Percentiles rank a stretch among this genome's conserved stretches.
These are phyloP conservation scores for sweet orange (Citrus sinensis) DNA, from an alignment of 345 rosid species.

Conservation along the genomic window DNA sequence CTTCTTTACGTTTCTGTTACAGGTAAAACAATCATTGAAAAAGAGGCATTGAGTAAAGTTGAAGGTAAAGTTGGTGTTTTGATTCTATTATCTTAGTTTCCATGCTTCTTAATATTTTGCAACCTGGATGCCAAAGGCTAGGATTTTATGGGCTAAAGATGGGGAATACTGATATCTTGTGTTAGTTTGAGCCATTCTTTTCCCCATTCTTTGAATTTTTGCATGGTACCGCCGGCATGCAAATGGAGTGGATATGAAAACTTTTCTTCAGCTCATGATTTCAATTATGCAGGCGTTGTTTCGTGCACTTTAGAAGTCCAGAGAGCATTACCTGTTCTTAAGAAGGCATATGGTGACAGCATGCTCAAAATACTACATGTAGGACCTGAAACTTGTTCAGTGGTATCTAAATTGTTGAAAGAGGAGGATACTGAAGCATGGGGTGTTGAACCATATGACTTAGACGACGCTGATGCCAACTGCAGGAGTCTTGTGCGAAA, in stretches of 20 bases:
- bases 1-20: slow-evolving; percentile 15
- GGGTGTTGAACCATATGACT: slow-evolving; percentile 75
- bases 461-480: slow-evolving; percentile 52
- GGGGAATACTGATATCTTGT: background rate
- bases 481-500: slow-evolving; percentile 52
- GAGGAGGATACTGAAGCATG: slow-evolving; percentile 56
- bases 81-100: background rate
- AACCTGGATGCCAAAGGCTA: background rate
- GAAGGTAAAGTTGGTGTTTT: slow-evolving; percentile 40
- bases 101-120: background rate
- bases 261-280: slow-evolving; percentile 1
- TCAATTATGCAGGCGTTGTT: slow-evolving; percentile 36
- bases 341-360: slow-evolving; percentile 65
- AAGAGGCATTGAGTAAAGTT: slow-evolving; percentile 37
- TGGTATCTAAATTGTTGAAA: slow-evolving; percentile 55
- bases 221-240: background rate
- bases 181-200: background rate
- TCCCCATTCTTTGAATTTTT: background rate
- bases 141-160: background rate
- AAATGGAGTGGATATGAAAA: background rate
- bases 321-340: slow-evolving; percentile 49
- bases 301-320: slow-evolving; percentile 62
- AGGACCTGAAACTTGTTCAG: slow-evolving; percentile 69
- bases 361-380: slow-evolving; percentile 62
- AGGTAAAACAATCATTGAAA: slow-evolving; percentile 37